Conservation (phyloP, 345 rosid genomes). For the Camelina laxa region DNA sequence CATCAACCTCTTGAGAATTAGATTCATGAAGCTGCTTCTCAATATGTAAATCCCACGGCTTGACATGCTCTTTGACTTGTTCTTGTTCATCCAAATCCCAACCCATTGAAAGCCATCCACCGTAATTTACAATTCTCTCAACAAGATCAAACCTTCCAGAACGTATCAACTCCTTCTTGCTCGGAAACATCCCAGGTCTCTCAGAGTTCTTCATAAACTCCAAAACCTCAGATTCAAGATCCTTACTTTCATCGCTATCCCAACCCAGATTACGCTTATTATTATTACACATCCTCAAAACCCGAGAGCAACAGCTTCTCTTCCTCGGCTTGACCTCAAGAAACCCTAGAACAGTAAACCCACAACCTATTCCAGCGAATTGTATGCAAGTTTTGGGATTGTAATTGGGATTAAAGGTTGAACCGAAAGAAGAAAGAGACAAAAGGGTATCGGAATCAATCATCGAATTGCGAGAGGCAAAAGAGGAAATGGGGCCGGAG, state of each 20-base stretch:
- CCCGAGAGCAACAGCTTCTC: conserved; percentile 41
- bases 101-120: conserved; percentile 92
- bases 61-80: conserved; percentile 23
- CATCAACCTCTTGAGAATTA: conserved; percentile 32
- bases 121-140: conserved; percentile 59
- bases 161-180: conserved; percentile 61
- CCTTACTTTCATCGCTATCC: conserved; percentile 56
- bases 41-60: conserved; percentile 26
- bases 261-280: conserved; percentile 45
- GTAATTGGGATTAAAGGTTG: conserved; percentile 15
- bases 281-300: too few relatives aligned
- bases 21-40: conserved; percentile 38
- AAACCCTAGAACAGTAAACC: conserved; percentile 40
- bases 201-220: conserved; percentile 77
- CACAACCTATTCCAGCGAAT: conserved; percentile 27
- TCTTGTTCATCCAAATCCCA: conserved; percentile 70
- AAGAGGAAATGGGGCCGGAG: conserved; percentile 41
- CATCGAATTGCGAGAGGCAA: conserved; percentile 39
- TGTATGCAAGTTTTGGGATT: conserved; percentile 12
- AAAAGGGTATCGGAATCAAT: conserved; percentile 42
- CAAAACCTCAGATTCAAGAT: conserved; percentile 77
- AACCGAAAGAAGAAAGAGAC: conserved; percentile 27
- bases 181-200: conserved; percentile 70
- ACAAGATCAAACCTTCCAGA: conserved; percentile 83
- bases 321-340: conserved; percentile 46